Base-by-base conservation (phyloP, 2,329 filamentous ascomycete species). In the Penicillium sp. region DNA sequence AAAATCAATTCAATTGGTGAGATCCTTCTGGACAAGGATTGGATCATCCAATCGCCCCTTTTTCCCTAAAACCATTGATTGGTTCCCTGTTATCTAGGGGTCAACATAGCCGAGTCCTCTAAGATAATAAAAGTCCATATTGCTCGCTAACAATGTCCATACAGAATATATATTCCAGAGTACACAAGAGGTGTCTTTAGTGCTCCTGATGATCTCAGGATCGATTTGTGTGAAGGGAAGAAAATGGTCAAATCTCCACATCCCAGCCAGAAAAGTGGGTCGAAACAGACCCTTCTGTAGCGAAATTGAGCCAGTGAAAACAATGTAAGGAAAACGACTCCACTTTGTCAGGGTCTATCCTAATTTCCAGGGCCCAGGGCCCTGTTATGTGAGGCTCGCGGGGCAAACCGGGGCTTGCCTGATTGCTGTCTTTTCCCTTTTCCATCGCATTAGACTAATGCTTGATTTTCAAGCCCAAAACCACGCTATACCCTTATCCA, bases 301-400 rank as follows among this genome's bases (percentile, higher is more conserved):
- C 15, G n/a, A 25, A 45, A 27, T 31, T 12, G 6, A 41, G 12
- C 47, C 47, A 37, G 15, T 49, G 18, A 41, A 12, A 49, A 33
- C 31, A 22, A 11, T 12, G 22, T 6, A 12, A 6, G 20, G n/a
- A 15, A 49, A 37, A 1, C 33, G 33, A 25, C 47, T 33, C 33
- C 29, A 35, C 22, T 23, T 37, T 31, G 20, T 9, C 22, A 26
- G 31, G 29, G 29, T 49, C 47, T 37, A 49, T 37, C 47, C 14
- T 37, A 49, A 49, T 49, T 49, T 49, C 47, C 47, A 49, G 47
- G 31, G 29, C 47, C 35, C 33, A 23, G 7, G 33, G n/a, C 37
- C 35, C 33, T 35, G 15, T n/a, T 6, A 40, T 20, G 37, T 12
- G 18, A 40, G 37, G 47, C 31, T 40, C 33, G 18, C 33, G 33